Evolutionary conservation across 305 asterid genomes (phyloP).

Genomic region (Solanum hybrid): DNA sequence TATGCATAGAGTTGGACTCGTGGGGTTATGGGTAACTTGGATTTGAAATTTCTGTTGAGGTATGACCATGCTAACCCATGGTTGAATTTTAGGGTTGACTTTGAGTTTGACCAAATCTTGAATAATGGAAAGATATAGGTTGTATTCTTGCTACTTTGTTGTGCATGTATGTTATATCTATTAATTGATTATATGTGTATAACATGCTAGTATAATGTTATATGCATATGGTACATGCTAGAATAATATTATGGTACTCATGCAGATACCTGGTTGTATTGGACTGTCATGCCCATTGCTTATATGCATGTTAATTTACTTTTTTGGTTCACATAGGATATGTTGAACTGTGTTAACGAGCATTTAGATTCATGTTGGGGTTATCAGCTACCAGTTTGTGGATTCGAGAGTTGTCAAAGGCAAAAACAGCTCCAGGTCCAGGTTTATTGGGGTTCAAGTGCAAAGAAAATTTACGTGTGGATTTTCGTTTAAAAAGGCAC

Average conservation of each 20-base stretch:
- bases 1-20: neutral
- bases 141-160: neutral
- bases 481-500: neutral
- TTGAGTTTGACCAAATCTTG: neutral
- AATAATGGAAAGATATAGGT: neutral
- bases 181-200: neutral
- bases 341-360: neutral
- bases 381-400: neutral
- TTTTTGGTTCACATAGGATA: neutral
- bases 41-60: neutral
- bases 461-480: neutral
- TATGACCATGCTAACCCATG: neutral
- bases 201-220: neutral
- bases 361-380: neutral
- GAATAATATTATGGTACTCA: neutral
- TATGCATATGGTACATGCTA: neutral
- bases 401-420: neutral
- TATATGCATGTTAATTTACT: neutral
- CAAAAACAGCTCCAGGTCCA: neutral
- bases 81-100: neutral
- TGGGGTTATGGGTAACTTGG: neutral
- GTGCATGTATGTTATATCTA: neutral
- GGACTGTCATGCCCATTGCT: neutral
- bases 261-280: neutral
- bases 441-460: neutral